Evolutionary conservation across 169 alveolate genomes (phyloP).

Genomic region (Fabrea salina): DNA sequence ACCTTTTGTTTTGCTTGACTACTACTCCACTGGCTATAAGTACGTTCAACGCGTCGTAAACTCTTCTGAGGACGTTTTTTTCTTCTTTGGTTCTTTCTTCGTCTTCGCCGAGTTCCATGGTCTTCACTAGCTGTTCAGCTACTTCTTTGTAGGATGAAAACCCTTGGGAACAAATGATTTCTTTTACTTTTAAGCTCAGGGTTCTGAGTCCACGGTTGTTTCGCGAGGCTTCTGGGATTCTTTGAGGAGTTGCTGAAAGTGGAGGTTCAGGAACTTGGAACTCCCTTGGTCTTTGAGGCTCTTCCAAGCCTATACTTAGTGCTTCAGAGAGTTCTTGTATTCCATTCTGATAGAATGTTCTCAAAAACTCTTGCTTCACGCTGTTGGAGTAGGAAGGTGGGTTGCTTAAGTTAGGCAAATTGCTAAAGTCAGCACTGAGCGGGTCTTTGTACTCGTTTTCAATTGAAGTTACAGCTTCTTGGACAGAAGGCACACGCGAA

Average conservation of each 20-base stretch:
- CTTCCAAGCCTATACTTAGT: not conserved
- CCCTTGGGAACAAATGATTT: not conserved
- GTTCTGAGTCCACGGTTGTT: not conserved
- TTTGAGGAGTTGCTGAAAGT: not conserved
- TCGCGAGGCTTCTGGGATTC: no score
- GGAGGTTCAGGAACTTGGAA: not conserved
- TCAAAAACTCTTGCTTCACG: conserved; percentile 1
- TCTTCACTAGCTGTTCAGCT: not conserved
- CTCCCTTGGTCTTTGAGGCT: not conserved
- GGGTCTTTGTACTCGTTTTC: not conserved
- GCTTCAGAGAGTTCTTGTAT: conserved; percentile 12
- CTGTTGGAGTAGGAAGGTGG: no score
- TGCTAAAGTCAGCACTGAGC: not conserved
- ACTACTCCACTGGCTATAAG: conserved; percentile 71
- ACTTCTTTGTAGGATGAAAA: conserved; percentile 26
- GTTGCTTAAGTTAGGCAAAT: not conserved
- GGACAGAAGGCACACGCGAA: not conserved
- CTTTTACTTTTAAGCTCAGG: conserved; percentile 15
- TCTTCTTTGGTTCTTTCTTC: conserved; percentile 52
- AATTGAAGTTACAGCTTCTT: not conserved
- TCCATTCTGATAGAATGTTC: conserved; percentile 10
- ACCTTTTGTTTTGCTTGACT: conserved; percentile 51
- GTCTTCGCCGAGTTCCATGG: not conserved
- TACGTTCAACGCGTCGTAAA: conserved; percentile 84
- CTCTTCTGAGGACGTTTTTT: conserved; percentile 83